Evolutionary conservation across 345 rosid species (phyloP).

Genomic region (Mercurialis annua): DNA sequence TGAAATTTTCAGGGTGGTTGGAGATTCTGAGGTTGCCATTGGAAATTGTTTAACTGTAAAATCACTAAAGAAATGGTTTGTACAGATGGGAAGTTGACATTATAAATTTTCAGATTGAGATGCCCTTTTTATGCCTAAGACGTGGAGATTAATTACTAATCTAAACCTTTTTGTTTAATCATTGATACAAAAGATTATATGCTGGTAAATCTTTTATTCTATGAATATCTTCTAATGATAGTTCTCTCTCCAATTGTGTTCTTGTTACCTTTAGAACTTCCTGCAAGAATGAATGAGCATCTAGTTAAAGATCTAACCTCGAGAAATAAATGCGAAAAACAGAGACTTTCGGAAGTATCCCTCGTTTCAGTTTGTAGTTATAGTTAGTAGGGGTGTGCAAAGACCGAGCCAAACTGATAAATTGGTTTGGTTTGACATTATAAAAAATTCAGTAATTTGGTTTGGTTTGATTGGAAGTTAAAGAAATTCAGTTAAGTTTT

Average conservation of each 20-base stretch:
- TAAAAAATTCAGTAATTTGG: no score
- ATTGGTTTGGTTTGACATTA: no score
- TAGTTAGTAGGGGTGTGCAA: no score
- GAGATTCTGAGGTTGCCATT: no score
- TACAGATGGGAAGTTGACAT: not conserved
- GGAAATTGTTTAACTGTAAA: not conserved
- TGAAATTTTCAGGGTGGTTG: no score
- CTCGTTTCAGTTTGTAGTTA: no score
- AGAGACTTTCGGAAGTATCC: not conserved
- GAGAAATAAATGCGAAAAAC: no score
- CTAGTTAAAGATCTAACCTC: no score
- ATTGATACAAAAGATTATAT: conserved; percentile 63
- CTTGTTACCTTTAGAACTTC: conserved; percentile 81
- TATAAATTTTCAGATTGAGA: not conserved
- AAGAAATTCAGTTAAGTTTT: no score
- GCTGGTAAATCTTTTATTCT: conserved; percentile 82
- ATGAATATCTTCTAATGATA: conserved; percentile 73
- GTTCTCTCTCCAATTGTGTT: conserved; percentile 79
- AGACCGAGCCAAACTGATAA: no score
- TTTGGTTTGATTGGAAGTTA: no score
- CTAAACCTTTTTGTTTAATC: not conserved
- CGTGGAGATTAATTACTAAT: not conserved
- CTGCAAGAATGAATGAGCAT: conserved; percentile 37
- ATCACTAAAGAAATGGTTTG: not conserved
- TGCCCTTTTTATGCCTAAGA: not conserved